Evolutionary conservation across 1,139 yeast genomes (phyloP).

Genomic region (Zhuliangozyma blackwelliae): DNA sequence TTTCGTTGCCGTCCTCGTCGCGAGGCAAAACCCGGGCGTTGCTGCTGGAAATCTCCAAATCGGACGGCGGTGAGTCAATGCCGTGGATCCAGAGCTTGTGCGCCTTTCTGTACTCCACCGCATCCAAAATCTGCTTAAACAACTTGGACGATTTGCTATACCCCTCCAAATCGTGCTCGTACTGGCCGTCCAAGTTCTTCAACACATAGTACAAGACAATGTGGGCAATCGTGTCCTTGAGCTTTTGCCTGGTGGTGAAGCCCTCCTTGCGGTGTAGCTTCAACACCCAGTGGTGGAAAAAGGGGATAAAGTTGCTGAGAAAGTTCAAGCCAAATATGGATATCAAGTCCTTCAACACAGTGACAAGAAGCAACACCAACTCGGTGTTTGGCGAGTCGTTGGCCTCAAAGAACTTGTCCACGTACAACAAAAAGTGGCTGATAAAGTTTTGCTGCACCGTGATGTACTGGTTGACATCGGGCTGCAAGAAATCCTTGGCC

Average conservation of each 20-base stretch:
- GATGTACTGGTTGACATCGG: constrained; percentile 37
- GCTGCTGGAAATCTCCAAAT: constrained; percentile 12
- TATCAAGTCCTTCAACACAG: constrained; percentile 26
- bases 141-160: constrained; percentile 25
- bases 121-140: constrained; percentile 19
- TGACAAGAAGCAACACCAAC: constrained; percentile 20
- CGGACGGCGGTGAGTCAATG: constrained; percentile 18
- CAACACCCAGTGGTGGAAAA: constrained; percentile 44
- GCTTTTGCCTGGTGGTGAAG: constrained; percentile 11
- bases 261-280: constrained; percentile 13
- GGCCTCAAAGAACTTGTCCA: constrained; percentile 27
- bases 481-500: constrained; percentile 22
- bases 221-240: constrained; percentile 37
- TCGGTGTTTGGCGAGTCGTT: constrained; percentile 20
- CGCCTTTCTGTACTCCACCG: constrained; percentile 25
- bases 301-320: constrained; percentile 42
- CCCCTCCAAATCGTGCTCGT: constrained; percentile 21
- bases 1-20: constrained; percentile 3
- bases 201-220: constrained; percentile 24
- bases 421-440: constrained; percentile 28
- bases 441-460: constrained; percentile 34
- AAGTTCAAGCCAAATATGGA: constrained; percentile 44
- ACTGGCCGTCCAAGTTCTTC: constrained; percentile 25
- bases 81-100: constrained; percentile 29
- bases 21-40: constrained; percentile 2